These are phyloP conservation scores for Magnaporthiopsis rhizophila DNA, from an alignment of 2,329 filamentous ascomycete genomes.

Conservation along the genomic window DNA sequence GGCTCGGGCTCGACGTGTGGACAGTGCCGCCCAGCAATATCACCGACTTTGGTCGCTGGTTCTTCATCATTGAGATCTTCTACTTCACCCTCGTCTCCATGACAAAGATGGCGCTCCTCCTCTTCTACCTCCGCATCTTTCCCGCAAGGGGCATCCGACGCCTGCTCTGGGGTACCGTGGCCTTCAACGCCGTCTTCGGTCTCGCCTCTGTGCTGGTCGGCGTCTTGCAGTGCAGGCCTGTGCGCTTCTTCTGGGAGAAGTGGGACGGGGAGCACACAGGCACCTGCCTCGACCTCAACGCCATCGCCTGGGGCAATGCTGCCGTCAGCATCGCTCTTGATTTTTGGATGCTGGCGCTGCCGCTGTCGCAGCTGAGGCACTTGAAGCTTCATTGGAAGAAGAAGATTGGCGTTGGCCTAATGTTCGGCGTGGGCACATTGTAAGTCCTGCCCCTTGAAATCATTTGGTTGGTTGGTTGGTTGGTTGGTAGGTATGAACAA, in stretches of 20 bases:
- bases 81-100: conserved; percentile 39
- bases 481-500: too few species aligned
- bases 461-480: neutral
- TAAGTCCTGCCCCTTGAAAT: conserved; percentile 11
- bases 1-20: conserved; percentile 44
- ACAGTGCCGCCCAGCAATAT: conserved; percentile 32
- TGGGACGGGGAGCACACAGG: conserved; percentile 42
- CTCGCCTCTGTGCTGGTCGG: conserved; percentile 32
- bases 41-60: conserved; percentile 32
- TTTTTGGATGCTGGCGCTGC: conserved; percentile 42
- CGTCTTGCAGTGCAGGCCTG: conserved; percentile 43
- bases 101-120: conserved; percentile 42
- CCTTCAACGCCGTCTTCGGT: conserved; percentile 30
- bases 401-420: conserved; percentile 36
- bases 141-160: conserved; percentile 28
- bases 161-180: conserved; percentile 33
- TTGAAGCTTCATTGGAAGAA: conserved; percentile 37
- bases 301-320: conserved; percentile 42
- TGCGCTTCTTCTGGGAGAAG: conserved; percentile 42
- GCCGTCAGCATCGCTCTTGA: conserved; percentile 45
- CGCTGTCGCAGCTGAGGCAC: conserved; percentile 33
- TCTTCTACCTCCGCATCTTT: conserved; percentile 50
- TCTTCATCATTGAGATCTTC: conserved; percentile 31
- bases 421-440: conserved; percentile 39
- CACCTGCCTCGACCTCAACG: conserved; percentile 40